Conservation (phyloP, 305 asterid genomes). For the Euphrasia arctica region DNA sequence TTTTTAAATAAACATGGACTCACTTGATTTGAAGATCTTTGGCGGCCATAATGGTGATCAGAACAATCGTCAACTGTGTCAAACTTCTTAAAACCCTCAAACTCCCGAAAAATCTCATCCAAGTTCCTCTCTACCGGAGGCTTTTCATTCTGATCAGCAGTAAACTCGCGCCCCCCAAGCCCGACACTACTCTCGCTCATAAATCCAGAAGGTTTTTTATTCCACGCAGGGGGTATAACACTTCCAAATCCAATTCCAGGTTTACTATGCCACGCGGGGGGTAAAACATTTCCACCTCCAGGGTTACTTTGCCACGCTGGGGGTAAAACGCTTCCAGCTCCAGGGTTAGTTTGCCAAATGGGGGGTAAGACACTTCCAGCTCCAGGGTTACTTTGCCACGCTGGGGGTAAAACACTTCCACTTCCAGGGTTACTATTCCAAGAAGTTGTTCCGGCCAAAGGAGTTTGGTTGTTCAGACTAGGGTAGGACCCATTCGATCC, state of each 20-base stretch:
- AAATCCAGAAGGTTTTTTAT: constrained; percentile 20
- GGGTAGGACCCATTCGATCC: neutral
- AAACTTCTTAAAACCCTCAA: constrained; percentile 53
- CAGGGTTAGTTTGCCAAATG: constrained; percentile 7
- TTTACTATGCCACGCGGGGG: no score
- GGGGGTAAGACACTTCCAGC: constrained; percentile 26
- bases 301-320: neutral
- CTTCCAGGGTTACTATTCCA: neutral
- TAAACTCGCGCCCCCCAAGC: constrained; percentile 27
- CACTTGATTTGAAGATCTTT: constrained; percentile 41
- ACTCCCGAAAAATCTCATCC: constrained; percentile 46
- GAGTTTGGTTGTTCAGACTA: neutral
- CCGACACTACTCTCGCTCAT: constrained; percentile 28
- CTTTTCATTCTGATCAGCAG: constrained; percentile 28
- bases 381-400: neutral
- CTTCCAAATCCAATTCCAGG: no score
- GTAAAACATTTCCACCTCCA: no score
- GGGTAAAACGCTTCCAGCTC: no score
- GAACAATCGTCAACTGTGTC: constrained; percentile 77
- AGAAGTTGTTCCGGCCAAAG: neutral
- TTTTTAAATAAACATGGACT: constrained; percentile 13
- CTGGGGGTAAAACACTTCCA: no score
- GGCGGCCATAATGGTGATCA: constrained; percentile 48
- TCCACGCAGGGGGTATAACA: no score
- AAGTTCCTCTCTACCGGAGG: constrained; percentile 32